phyloP scores from a whole-genome alignment of 164 flowering plant species.

The Kalanchoe fedtschenkoi region DNA sequence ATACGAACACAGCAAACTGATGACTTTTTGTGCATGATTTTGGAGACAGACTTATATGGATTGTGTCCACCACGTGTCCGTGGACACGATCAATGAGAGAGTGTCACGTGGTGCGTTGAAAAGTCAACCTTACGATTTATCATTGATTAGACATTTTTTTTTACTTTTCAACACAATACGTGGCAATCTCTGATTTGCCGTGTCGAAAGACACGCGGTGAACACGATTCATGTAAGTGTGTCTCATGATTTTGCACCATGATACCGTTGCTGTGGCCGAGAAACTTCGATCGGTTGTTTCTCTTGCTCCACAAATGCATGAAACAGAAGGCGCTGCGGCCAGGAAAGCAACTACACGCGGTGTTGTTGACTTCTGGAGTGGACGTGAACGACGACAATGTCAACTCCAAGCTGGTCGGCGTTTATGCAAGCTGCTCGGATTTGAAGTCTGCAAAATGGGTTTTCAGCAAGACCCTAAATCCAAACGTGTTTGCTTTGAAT shows the following conservation, averaged over 20 bases:
- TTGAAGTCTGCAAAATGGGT: slow-evolving; percentile 22
- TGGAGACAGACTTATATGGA: too few relatives aligned
- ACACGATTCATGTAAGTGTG: too few relatives aligned
- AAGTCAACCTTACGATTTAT: too few relatives aligned
- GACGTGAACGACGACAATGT: slow-evolving; percentile 9
- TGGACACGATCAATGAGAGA: too few relatives aligned
- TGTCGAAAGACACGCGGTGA: too few relatives aligned
- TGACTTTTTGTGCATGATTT: too few relatives aligned
- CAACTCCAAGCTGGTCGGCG: slow-evolving; percentile 43
- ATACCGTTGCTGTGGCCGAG: neutral
- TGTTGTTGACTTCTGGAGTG: slow-evolving; percentile 18
- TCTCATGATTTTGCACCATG: too few relatives aligned
- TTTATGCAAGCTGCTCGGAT: slow-evolving; percentile 58
- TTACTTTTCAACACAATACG: too few relatives aligned
- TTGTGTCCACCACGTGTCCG: too few relatives aligned
- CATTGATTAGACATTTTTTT: too few relatives aligned
- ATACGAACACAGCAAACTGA: neutral
- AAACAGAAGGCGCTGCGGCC: slow-evolving; percentile 29
- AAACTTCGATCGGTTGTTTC: slow-evolving; percentile 9
- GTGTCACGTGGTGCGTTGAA: too few relatives aligned
- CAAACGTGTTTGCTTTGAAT: slow-evolving; percentile 32
- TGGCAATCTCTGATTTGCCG: too few relatives aligned
- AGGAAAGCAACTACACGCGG: slow-evolving; percentile 57
- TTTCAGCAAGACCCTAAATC: slow-evolving; percentile 16
- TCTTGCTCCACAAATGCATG: slow-evolving; percentile 17